Evolutionary conservation across 176 grass and related monocot species (phyloP).

Genomic region (Phragmites australis): DNA sequence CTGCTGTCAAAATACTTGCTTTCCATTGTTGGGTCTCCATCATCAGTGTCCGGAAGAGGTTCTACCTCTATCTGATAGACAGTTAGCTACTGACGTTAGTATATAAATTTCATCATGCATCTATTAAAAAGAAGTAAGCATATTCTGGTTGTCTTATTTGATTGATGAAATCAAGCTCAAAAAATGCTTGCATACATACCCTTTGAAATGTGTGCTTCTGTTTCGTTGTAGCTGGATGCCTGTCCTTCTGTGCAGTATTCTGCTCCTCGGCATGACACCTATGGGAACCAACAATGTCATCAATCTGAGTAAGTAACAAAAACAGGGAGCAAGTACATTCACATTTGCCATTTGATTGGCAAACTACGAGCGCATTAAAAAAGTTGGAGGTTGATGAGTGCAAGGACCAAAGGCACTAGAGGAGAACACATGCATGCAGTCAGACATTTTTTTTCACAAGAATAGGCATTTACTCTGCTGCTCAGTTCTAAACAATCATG

Average conservation of each 20-base stretch:
- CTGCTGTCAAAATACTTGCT: conserved; percentile 88
- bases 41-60: conserved; percentile 62
- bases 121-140: conserved; percentile 24
- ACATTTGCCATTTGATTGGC: conserved; percentile 9
- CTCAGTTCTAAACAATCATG: no score
- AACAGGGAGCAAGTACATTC: background rate
- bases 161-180: background rate
- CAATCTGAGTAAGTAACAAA: conserved; percentile 3
- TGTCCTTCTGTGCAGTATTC: conserved; percentile 65
- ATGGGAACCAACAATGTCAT: conserved; percentile 37
- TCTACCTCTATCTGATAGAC: conserved; percentile 55
- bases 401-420: no score
- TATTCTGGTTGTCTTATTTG: background rate
- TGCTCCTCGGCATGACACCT: conserved; percentile 72
- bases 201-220: conserved; percentile 71
- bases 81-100: conserved; percentile 34
- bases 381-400: background rate
- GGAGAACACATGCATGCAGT: no score
- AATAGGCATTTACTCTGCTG: no score
- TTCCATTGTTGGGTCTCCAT: conserved; percentile 66
- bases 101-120: conserved; percentile 35
- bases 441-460: no score
- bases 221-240: conserved; percentile 72
- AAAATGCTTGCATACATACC: conserved; percentile 43
- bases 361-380: background rate